Evolutionary conservation across 371 early-diverging fungal genomes (phyloP).

Genomic region (Mucor irregularis): DNA sequence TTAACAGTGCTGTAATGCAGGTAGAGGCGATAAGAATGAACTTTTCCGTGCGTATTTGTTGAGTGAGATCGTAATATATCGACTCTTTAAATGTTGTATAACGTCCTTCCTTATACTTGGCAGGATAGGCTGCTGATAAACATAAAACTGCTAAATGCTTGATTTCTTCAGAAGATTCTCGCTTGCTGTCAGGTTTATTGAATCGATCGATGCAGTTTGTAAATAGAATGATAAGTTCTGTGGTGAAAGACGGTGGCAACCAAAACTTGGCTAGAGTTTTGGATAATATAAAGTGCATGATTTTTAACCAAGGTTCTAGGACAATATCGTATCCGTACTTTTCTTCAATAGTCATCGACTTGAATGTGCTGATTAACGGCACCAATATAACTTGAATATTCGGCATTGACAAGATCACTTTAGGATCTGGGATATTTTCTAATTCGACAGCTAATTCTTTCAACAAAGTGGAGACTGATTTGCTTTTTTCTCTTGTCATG

Average conservation of each 20-base stretch:
- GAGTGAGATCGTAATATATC: conserved; percentile 3
- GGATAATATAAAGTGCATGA: conserved; percentile 17
- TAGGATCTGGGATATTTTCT: neutral
- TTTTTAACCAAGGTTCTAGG: conserved; percentile 13
- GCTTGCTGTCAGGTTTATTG: neutral
- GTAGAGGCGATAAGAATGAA: conserved; percentile 14
- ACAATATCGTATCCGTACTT: neutral
- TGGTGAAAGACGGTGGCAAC: conserved; percentile 1
- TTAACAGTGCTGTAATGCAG: conserved; percentile 16
- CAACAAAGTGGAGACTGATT: neutral
- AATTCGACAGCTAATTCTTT: neutral
- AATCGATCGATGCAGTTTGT: neutral
- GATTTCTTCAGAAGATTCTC: conserved; percentile 30
- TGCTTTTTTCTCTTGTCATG: neutral
- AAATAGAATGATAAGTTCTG: conserved; percentile 10
- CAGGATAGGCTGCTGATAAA: conserved; percentile 33
- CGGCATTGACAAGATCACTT: neutral
- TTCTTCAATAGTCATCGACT: neutral
- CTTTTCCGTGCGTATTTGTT: conserved; percentile 13
- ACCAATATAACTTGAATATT: neutral
- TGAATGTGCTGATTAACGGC: neutral
- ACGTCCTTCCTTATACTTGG: conserved; percentile 12
- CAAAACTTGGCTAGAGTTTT: conserved; percentile 8
- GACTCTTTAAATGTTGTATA: conserved; percentile 5
- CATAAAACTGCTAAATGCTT: conserved; percentile 37